Evolutionary conservation across 257 asterid species (phyloP).

Genomic region (Paraleonurus japonicus): DNA sequence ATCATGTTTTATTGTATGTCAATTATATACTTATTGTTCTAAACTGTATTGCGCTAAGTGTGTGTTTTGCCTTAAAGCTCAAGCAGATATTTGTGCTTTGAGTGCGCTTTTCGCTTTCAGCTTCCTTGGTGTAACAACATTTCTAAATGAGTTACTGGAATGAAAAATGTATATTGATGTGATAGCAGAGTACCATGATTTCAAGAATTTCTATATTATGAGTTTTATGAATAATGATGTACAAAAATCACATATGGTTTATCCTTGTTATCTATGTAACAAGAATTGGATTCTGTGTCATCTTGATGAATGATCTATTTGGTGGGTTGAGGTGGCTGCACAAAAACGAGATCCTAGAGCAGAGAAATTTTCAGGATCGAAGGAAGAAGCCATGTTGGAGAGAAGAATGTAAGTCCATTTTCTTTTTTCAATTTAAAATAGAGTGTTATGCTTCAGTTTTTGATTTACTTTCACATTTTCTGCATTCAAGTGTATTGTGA

Average conservation of each 20-base stretch:
- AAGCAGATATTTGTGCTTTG: background rate
- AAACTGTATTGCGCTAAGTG: background rate
- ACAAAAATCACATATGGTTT: background rate
- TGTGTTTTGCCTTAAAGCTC: background rate
- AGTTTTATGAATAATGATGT: background rate
- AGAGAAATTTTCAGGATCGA: background rate
- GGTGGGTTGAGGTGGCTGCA: background rate
- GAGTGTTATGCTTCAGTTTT: background rate
- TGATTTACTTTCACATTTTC: background rate
- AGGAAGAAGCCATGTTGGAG: constrained; percentile 3
- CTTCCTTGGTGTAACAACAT: background rate
- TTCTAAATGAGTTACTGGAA: background rate
- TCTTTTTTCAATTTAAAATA: background rate
- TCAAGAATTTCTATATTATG: background rate
- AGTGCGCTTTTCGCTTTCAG: background rate
- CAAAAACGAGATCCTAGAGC: background rate
- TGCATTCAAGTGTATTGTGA: background rate
- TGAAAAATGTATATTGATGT: background rate
- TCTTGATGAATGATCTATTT: constrained; percentile 7
- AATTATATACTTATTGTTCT: background rate
- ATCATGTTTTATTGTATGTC: background rate
- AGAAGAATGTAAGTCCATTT: constrained; percentile 18
- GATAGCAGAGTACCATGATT: background rate
- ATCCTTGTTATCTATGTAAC: background rate
- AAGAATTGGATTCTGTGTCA: background rate